phyloP scores from a whole-genome alignment of 108 stramenopile genomes.

The Cylindrotheca closterium region DNA sequence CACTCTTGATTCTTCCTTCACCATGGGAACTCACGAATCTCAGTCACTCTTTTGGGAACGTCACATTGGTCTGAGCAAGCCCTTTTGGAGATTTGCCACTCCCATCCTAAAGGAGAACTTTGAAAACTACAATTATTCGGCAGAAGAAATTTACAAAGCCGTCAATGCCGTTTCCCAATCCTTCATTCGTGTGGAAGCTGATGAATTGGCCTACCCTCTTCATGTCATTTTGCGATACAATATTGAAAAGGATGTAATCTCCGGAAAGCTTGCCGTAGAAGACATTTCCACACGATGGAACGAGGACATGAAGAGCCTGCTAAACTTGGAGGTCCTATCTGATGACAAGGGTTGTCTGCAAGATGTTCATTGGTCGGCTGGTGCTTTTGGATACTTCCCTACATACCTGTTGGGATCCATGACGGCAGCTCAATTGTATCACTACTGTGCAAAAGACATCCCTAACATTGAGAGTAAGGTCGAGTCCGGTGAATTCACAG shows the following conservation, averaged over 20 bases:
- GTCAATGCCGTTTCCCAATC: conserved; percentile 70
- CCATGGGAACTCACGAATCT: conserved; percentile 90
- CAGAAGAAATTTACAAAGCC: conserved; percentile 73
- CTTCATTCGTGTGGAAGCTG: conserved; percentile 90
- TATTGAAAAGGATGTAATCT: conserved; percentile 82
- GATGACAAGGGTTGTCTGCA: conserved; percentile 85
- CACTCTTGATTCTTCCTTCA: conserved; percentile 57
- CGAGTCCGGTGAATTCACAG: conserved; percentile 71
- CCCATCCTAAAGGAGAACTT: conserved; percentile 64
- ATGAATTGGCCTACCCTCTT: conserved; percentile 91
- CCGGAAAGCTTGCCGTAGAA: conserved; percentile 58
- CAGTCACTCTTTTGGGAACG: conserved; percentile 92
- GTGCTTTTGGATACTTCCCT: conserved; percentile 92
- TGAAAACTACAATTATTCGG: conserved; percentile 32
- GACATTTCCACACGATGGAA: conserved; percentile 86
- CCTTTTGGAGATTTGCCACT: conserved; percentile 74
- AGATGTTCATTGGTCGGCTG: conserved; percentile 84
- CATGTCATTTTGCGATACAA: conserved; percentile 90
- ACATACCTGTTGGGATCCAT: conserved; percentile 89
- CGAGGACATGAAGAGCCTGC: conserved; percentile 61
- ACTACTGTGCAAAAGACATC: conserved; percentile 65
- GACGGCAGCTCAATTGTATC: conserved; percentile 82
- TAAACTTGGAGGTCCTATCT: conserved; percentile 77
- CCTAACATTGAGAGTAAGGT: conserved; percentile 67
- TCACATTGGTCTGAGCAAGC: conserved; percentile 67